Base-by-base conservation (phyloP, 2,329 filamentous ascomycete genomes). In the Arthrobotrys pseudoclavata region DNA sequence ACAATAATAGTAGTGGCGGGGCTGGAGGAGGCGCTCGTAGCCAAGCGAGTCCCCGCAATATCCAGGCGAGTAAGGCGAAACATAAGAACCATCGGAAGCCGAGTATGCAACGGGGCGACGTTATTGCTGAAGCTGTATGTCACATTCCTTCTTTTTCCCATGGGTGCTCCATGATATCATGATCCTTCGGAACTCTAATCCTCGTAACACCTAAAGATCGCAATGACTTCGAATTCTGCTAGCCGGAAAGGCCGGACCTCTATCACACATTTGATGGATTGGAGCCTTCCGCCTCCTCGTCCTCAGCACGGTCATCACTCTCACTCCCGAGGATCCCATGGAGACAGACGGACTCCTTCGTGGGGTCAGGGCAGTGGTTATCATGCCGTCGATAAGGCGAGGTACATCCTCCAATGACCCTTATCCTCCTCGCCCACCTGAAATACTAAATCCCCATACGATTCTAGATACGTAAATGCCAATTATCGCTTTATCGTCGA, bases 401-500 rank as follows among this genome's bases (percentile, higher is more conserved):
- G 92, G 87, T 95, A 76, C n/a, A 60, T 7, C 26, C 47, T 52
- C 37, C 22, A 37, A 42, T 60, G 55, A 42, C 55, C 31, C 52
- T 40, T 60, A 42, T 42, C 55, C 55, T 40, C 2, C 12, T 47
- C 40, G 37, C 22, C 31, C 29, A 60, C 66, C 15, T 22, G 18
- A 4, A 24, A 29, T 26, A n/a, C 55, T 42, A 60, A 60, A 42
- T 26, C 7, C 3, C 7, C 4, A n/a, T 1, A 5, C 5, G 5
- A 34, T 60, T 20, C n/a, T 12, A 91, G 91, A 86, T 94, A 93
- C 80, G 91, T 99, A 15, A 94, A 99, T 84, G 94, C 96, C 80
- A 99, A 99, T 84, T 99, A 99, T 83, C 91, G 96, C 69, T 99
- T 99, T 83, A 91, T 99, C 75, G 94, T 99, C 63, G 91, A 93